Evolutionary conservation across 768 basidiomycete genomes (phyloP).

Genomic region (Gloeostereum incarnatum): DNA sequence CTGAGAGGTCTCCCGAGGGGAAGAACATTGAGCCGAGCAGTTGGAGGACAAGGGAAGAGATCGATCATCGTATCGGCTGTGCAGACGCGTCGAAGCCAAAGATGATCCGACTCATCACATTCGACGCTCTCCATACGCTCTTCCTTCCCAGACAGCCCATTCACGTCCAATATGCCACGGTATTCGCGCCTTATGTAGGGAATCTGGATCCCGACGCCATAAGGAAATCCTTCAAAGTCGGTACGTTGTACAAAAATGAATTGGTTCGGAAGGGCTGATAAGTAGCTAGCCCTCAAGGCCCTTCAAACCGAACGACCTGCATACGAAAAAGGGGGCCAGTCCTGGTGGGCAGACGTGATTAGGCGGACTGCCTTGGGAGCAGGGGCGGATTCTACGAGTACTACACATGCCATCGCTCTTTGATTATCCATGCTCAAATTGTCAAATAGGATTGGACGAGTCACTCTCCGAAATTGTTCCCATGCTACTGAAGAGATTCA

Average conservation of each 20-base stretch:
- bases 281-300: conserved; percentile 25
- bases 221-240: conserved; percentile 49
- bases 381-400: conserved; percentile 53
- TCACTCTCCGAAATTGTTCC: conserved; percentile 50
- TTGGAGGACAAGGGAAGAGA: no score
- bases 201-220: conserved; percentile 41
- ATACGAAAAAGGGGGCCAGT: conserved; percentile 42
- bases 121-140: conserved; percentile 73
- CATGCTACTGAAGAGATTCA: conserved; percentile 56
- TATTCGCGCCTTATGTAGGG: conserved; percentile 63
- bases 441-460: conserved; percentile 37
- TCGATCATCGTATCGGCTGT: no score
- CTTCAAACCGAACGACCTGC: conserved; percentile 51
- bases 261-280: conserved; percentile 2
- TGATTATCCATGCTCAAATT: not conserved
- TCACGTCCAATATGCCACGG: conserved; percentile 54
- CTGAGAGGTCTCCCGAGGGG: no score
- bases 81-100: no score
- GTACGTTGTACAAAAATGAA: conserved; percentile 21
- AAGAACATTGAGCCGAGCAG: no score
- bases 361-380: conserved; percentile 65
- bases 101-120: conserved; percentile 65
- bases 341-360: conserved; percentile 80
- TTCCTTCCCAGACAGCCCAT: conserved; percentile 61
- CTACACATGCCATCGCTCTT: conserved; percentile 8